These are phyloP conservation scores for Botrytis cinerea DNA, from an alignment of 2,329 filamentous ascomycete species.

Conservation along the genomic window DNA sequence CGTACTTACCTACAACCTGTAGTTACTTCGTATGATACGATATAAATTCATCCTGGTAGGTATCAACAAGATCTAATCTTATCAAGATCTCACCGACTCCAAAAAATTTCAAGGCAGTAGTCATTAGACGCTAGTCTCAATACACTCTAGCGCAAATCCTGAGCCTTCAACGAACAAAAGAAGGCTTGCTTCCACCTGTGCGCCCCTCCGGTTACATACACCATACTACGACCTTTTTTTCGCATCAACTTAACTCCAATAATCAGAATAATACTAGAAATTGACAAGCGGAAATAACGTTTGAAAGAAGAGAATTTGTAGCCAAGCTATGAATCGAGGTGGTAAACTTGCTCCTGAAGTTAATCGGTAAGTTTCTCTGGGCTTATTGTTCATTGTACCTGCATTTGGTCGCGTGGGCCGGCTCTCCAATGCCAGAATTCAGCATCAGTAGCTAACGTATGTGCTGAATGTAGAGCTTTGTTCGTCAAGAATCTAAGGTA, in stretches of 20 bases:
- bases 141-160: slow-evolving; percentile 8
- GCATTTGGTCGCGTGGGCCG: slow-evolving; percentile 17
- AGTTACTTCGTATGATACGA: too few relatives aligned
- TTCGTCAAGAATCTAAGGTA: slow-evolving; percentile 99
- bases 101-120: slow-evolving; percentile 9
- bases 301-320: slow-evolving; percentile 31
- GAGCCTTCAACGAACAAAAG: slow-evolving; percentile 22
- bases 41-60: too few relatives aligned
- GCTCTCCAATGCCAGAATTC: not conserved
- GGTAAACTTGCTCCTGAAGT: slow-evolving; percentile 99
- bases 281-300: slow-evolving; percentile 24
- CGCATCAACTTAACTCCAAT: slow-evolving; percentile 20
- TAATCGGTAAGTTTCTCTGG: slow-evolving; percentile 72
- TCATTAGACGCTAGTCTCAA: not conserved
- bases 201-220: slow-evolving; percentile 22
- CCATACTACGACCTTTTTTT: slow-evolving; percentile 22
- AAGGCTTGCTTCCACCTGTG: slow-evolving; percentile 23
- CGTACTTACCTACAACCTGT: not conserved
- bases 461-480: slow-evolving; percentile 73
- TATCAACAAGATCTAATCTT: slow-evolving; percentile 16
- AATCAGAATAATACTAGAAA: slow-evolving; percentile 25
- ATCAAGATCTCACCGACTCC: slow-evolving; percentile 16
- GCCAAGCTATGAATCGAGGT: slow-evolving; percentile 89
- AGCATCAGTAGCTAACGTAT: slow-evolving; percentile 33
- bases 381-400: slow-evolving; percentile 10